Evolutionary conservation across 2,329 filamentous ascomycete genomes (phyloP).

Genomic region (Diaporthe eres): DNA sequence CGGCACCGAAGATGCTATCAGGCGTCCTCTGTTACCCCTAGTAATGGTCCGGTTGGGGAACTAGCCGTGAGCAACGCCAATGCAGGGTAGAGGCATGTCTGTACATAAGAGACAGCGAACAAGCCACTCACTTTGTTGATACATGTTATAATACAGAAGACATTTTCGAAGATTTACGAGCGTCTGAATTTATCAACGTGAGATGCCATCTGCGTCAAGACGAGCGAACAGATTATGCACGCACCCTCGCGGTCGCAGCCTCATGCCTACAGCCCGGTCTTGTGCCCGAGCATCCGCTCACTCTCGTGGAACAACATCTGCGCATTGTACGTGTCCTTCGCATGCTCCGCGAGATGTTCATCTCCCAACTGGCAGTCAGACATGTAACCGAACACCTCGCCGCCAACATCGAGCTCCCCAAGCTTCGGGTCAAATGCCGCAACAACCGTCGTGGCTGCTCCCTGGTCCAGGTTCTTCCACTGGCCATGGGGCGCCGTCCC

Average conservation of each 20-base stretch:
- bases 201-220: neutral
- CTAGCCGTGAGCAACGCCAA: neutral
- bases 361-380: constrained; percentile 37
- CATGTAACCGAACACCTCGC: constrained; percentile 34
- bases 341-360: constrained; percentile 32
- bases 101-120: constrained; percentile 6
- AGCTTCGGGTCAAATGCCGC: constrained; percentile 58
- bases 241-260: neutral
- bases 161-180: neutral
- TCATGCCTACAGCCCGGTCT: constrained; percentile 22
- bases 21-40: neutral
- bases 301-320: constrained; percentile 37
- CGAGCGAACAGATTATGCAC: neutral
- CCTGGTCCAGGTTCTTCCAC: constrained; percentile 56
- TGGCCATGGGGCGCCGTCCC: constrained; percentile 47
- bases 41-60: neutral
- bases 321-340: constrained; percentile 32
- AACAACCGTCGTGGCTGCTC: constrained; percentile 57
- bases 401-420: constrained; percentile 42
- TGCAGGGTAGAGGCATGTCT: constrained; percentile 11
- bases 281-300: constrained; percentile 37
- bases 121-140: constrained; percentile 14
- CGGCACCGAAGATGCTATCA: neutral
- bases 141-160: constrained; percentile 14
- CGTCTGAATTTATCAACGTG: neutral